phyloP scores from a whole-genome alignment of 208 protist species.

The Phytomonas sp. region DNA sequence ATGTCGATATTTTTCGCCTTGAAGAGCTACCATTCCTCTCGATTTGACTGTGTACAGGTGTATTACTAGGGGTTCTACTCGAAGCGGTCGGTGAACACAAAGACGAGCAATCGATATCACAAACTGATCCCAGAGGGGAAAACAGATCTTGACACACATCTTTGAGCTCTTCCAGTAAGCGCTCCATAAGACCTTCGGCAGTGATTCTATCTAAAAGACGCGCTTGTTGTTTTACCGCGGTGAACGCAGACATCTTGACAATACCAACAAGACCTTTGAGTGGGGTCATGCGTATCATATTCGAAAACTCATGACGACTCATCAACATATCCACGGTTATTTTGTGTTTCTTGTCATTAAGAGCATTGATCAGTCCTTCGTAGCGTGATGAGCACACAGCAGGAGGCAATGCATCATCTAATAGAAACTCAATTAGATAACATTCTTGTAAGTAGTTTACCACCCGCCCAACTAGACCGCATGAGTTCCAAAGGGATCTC shows the following conservation, averaged over 20 bases:
- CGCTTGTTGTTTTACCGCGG: conserved; percentile 45
- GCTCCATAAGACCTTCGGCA: conserved; percentile 53
- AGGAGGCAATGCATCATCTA: conserved; percentile 83
- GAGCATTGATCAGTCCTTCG: conserved; percentile 47
- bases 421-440: conserved; percentile 75
- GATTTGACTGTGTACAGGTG: not conserved
- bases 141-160: conserved; percentile 2
- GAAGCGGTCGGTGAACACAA: not conserved
- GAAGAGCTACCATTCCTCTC: conserved; percentile 3
- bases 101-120: not conserved
- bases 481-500: conserved; percentile 25
- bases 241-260: conserved; percentile 53
- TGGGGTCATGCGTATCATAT: conserved; percentile 40
- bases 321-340: conserved; percentile 53
- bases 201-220: conserved; percentile 69
- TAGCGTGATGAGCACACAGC: conserved; percentile 82
- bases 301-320: conserved; percentile 32
- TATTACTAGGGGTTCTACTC: not conserved
- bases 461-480: conserved; percentile 36
- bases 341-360: conserved; percentile 58
- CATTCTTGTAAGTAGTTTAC: conserved; percentile 44
- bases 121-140: not conserved
- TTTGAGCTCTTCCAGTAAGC: conserved; percentile 34
- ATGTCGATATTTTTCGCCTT: not conserved
- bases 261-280: conserved; percentile 53